phyloP scores from a whole-genome alignment of 2,329 filamentous ascomycete species.

The Periconia sp. region DNA sequence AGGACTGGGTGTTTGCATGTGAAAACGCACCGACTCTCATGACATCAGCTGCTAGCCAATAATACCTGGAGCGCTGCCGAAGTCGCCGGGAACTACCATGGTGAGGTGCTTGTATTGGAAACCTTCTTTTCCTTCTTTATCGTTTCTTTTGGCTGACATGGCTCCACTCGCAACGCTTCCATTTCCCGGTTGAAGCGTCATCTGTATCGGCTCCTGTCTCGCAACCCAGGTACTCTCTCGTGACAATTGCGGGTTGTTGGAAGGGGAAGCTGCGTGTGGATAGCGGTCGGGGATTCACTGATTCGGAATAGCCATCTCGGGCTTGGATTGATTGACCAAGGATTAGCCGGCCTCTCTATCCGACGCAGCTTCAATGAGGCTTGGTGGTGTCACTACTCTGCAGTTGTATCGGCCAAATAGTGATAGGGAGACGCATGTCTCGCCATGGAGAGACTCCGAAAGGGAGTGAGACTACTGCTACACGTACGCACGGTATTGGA shows the following conservation, averaged over 20 bases:
- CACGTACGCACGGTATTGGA: background rate
- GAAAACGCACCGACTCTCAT: conserved; percentile 7
- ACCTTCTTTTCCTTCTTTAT: background rate
- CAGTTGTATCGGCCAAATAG: background rate
- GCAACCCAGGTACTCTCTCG: no score
- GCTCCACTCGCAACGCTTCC: background rate
- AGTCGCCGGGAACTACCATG: background rate
- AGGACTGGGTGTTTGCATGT: conserved; percentile 5
- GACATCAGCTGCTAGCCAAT: conserved; percentile 6
- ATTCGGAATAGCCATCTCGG: no score
- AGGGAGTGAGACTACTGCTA: background rate
- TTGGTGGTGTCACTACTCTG: background rate
- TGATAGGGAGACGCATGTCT: background rate
- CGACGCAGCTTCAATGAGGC: no score
- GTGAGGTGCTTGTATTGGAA: background rate
- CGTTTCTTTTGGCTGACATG: no score
- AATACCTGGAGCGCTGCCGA: background rate
- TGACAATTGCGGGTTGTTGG: no score
- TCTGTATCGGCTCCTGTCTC: background rate
- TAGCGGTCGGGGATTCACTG: no score
- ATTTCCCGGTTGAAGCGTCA: background rate
- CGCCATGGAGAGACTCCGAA: background rate
- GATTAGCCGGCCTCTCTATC: no score
- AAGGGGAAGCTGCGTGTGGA: no score
- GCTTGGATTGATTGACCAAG: no score